These are phyloP conservation scores for Vaccinium myrtillus DNA, from an alignment of 148 eudicot species.

Conservation along the genomic window DNA sequence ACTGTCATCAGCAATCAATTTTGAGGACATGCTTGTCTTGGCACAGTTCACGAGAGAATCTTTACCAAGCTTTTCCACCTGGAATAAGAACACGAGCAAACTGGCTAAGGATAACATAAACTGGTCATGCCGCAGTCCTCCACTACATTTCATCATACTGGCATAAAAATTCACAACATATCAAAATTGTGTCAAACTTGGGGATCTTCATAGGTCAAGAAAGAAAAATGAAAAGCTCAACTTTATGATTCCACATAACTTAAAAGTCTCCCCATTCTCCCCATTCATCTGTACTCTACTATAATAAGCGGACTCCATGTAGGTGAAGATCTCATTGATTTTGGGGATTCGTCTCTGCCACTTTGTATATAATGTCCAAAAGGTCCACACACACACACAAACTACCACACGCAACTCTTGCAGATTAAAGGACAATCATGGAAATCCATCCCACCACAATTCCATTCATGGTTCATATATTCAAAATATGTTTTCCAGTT, in stretches of 20 bases:
- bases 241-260: neutral
- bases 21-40: constrained; percentile 97
- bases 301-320: neutral
- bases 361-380: neutral
- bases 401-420: neutral
- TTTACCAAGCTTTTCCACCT: constrained; percentile 97
- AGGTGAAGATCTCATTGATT: neutral
- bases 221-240: neutral
- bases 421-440: neutral
- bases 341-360: neutral
- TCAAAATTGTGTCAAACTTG: neutral
- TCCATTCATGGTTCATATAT: neutral
- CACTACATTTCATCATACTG: neutral
- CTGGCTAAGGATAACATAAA: constrained; percentile 10
- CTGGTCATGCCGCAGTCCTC: constrained; percentile 5
- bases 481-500: neutral
- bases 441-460: constrained; percentile 7
- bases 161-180: neutral
- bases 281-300: neutral
- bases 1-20: constrained; percentile 72
- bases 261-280: neutral
- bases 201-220: neutral
- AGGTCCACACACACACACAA: neutral
- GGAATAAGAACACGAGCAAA: constrained; percentile 7
- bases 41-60: constrained; percentile 91